Evolutionary conservation across 495 filamentous ascomycete species (phyloP), one percentile per base, ranked within the genome.

Genomic region (Paragyromitra xinjiangensis): DNA sequence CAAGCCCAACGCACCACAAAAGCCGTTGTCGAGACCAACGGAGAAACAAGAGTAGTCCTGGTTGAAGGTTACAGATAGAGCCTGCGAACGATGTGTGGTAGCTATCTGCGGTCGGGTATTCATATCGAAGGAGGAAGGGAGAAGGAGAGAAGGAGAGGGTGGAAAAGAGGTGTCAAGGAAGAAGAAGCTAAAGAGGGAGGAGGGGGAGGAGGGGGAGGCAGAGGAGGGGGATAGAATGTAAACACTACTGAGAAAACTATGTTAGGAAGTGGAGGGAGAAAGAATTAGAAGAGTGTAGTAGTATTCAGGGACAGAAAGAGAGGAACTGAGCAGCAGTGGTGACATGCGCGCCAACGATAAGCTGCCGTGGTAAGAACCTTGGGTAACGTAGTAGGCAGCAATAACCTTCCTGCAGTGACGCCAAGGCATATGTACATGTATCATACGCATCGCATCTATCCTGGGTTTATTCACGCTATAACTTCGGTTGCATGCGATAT

Each of bases 71-170:
- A 91, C 90, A 34, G 92, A 95, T 40, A 98, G 88, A 39, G 93
- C 95, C 78, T 90, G 88, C 6, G 93, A 92, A 51, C 89, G 88
- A 48, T 86, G 87, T 48, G 92, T 90, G 58, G 88, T 89, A 83
- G 97, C 93, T 78, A 99, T 93, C 75, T 91, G 88, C 55, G 91
- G 92, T 78, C 95, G 87, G 69, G 94, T 97, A 82, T 99, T 96
- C 95, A 99, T 99, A 63, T 79, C 87, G 29, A 63, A 12, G 14
- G 51, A 22, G 45, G 51, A 34, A 61, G 59, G 34, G 56, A 26
- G 34, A 50, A 19, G 44, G 51, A 11, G 45, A 34, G 4, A 3
- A 34, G 4, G 29, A 50, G 63, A 50, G 44, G 34, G 59, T 19
- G 29, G 29, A 34, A 50, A 64, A 44, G 51, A 55, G 55, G 69